Base-by-base conservation (phyloP, 306 rosid species). In the Cicer cuneatum region DNA sequence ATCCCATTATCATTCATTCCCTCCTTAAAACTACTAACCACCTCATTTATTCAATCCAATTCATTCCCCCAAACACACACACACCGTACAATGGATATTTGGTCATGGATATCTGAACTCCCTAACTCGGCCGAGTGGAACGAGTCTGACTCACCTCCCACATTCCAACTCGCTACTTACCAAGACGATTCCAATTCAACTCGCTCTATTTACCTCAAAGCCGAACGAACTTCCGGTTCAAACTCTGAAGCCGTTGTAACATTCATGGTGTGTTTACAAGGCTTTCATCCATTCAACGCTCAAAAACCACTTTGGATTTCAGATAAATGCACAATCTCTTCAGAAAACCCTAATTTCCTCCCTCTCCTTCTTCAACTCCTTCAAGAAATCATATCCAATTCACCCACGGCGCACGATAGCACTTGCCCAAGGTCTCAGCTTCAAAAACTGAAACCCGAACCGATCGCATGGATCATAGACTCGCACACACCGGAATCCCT, bases 31-130 rank as follows among this genome's bases (percentile, higher is more conserved):
- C 65, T 12, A 86, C 29, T 24, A 24, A 24, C 29, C 29, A 65
- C 13, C 78, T 69, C 52, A 45, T 0, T 54, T 13, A 1, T 7
- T n/a, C 54, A 48, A 14, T 49, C 14, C 21, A 39, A 10, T 24
- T 49, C 10, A n/a, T 3, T 45, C 42, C 74, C 10, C 58, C 51
- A 65, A 68, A 54, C 38, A 14, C 7, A 47, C 15, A 33, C 29
- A 33, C 9, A 5, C 63, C 7, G 6, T 1, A 5, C 21, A 6
- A 87, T 93, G 92, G 97, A 91, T 65, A 54, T 89, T 56, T 93
- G 98, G 98, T 81, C 94, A 7, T 93, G 98, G 98, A 93, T 93
- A 61, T 85, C 80, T 33, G 88, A 89, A 56, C 89, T 93, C 4
- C 92, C 91, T 24, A 85, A 72, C 86, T 88, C 87, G 9, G 69